These are phyloP conservation scores for Colletotrichum sp. DNA, from an alignment of 2,329 filamentous ascomycete genomes.

Conservation along the genomic window DNA sequence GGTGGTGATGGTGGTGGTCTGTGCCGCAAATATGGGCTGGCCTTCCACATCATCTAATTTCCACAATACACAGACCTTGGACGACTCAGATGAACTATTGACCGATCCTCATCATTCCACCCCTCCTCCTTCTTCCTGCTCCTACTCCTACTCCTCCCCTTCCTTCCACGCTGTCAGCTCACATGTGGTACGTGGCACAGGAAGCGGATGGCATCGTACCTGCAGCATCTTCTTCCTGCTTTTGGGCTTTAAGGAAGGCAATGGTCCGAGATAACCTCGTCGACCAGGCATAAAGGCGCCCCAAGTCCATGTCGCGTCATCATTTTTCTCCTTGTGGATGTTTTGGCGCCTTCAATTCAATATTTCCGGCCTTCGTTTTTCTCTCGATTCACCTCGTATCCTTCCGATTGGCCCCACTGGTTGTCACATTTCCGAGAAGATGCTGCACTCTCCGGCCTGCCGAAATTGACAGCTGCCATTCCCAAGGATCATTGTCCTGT, in stretches of 20 bases:
- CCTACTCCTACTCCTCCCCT: neutral
- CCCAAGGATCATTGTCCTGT: neutral
- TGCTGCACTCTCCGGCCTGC: neutral
- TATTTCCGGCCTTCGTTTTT: neutral
- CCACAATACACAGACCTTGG: slow-evolving; percentile 7
- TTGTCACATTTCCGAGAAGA: neutral
- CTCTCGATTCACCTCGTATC: neutral
- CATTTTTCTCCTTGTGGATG: neutral
- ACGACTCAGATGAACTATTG: neutral
- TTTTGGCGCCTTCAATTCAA: neutral
- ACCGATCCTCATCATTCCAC: neutral
- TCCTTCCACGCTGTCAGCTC: neutral
- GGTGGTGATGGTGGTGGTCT: neutral
- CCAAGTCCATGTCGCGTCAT: neutral
- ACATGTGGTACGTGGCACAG: neutral
- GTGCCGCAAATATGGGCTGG: neutral
- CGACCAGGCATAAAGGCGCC: neutral
- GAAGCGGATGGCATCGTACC: neutral
- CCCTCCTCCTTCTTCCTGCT: neutral
- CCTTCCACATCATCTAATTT: slow-evolving; percentile 7
- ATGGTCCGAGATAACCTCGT: neutral
- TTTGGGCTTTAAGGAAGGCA: neutral
- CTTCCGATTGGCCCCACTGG: neutral
- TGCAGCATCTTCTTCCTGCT: neutral
- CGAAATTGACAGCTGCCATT: neutral